A percentile compares a stretch with the other conserved stretches of the same genome.
phyloP scores from a whole-genome alignment of 2,329 filamentous ascomycete species.

The Epichloe gansuensis region DNA sequence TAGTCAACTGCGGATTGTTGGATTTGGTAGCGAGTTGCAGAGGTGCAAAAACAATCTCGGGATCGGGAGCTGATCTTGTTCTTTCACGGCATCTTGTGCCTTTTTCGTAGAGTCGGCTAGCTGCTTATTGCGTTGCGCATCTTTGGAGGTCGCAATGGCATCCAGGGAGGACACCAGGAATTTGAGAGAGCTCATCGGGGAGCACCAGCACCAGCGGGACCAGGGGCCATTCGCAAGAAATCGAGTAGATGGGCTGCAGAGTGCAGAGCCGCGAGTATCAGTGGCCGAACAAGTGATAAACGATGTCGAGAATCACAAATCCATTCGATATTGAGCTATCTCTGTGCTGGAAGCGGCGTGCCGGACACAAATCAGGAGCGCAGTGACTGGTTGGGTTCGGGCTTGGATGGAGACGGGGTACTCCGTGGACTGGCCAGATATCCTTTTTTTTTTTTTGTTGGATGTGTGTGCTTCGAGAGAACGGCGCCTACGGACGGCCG shows the following conservation, averaged over 20 bases:
- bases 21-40: constrained; percentile 82
- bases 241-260: background rate
- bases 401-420: background rate
- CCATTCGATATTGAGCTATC: background rate
- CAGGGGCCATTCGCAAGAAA: constrained; percentile 32
- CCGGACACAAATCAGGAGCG: background rate
- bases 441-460: background rate
- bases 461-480: background rate
- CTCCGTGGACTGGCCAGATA: background rate
- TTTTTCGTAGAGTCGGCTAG: constrained; percentile 70
- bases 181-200: constrained; percentile 82
- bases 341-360: background rate
- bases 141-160: constrained; percentile 81
- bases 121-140: constrained; percentile 77
- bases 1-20: constrained; percentile 73
- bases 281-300: background rate
- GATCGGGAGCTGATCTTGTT: constrained; percentile 76
- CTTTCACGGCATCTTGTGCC: constrained; percentile 76
- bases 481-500: background rate
- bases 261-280: background rate
- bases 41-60: constrained; percentile 84
- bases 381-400: background rate
- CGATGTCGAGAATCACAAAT: background rate
- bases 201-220: constrained; percentile 30
- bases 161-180: constrained; percentile 92